These are phyloP conservation scores for Mycena crocata DNA, from an alignment of 768 basidiomycete species.

Conservation along the genomic window DNA sequence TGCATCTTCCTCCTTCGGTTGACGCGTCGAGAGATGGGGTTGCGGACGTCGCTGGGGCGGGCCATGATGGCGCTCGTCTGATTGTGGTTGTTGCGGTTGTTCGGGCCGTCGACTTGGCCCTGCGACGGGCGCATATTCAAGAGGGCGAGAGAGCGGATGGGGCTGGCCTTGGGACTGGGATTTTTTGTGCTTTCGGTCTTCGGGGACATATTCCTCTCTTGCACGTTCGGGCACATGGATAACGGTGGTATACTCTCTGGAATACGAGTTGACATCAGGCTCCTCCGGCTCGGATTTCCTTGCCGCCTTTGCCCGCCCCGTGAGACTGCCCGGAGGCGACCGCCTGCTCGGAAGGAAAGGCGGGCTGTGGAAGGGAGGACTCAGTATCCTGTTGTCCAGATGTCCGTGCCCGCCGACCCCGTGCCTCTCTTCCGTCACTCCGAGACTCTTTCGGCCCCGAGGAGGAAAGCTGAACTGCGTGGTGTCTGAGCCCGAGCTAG, in stretches of 20 bases:
- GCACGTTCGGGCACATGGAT: conserved; percentile 31
- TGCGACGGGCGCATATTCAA: conserved; percentile 6
- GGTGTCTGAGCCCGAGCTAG: conserved; percentile 16
- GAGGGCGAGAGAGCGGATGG: conserved; percentile 5
- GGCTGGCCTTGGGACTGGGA: conserved; percentile 14
- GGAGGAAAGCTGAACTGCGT: conserved; percentile 23
- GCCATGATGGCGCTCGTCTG: conserved; percentile 17
- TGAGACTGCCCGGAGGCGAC: conserved; percentile 62
- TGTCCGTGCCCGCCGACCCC: conserved; percentile 5
- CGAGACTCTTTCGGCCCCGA: conserved; percentile 7
- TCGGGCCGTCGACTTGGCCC: conserved; percentile 22
- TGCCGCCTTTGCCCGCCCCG: conserved; percentile 58
- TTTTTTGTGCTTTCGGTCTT: conserved; percentile 26
- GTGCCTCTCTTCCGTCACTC: conserved; percentile 21
- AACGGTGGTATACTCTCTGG: conserved; percentile 27
- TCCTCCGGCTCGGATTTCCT: conserved; percentile 53
- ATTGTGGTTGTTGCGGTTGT: conserved; percentile 21
- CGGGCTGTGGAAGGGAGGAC: conserved; percentile 20
- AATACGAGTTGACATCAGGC: conserved; percentile 31
- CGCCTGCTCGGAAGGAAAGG: conserved; percentile 42
- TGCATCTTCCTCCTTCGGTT: conserved; percentile 59
- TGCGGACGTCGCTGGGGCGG: conserved; percentile 19
- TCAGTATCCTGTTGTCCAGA: conserved; percentile 19
- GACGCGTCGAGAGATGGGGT: conserved; percentile 15
- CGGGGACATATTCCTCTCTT: conserved; percentile 23